phyloP scores from a whole-genome alignment of 345 rosid genomes.

The Trapa incisa region DNA sequence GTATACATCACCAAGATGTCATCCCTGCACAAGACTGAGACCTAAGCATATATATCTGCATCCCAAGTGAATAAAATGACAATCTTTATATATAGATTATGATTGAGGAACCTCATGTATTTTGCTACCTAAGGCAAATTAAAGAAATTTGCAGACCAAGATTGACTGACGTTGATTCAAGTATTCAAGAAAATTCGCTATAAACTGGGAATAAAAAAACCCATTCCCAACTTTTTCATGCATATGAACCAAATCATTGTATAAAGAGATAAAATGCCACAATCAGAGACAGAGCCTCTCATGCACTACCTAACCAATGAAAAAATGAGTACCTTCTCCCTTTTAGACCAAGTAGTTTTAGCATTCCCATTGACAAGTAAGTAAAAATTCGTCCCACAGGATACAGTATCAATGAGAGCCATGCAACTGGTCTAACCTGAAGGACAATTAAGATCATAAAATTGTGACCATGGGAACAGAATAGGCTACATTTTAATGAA shows the following conservation, averaged over 20 bases:
- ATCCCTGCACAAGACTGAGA: background rate
- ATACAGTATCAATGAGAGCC: conserved; percentile 90
- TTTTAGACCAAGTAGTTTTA: conserved; percentile 83
- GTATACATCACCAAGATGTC: background rate
- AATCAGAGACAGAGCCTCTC: background rate
- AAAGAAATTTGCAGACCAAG: background rate
- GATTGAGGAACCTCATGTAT: too few relatives aligned
- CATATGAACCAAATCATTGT: background rate
- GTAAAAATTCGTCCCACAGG: conserved; percentile 96
- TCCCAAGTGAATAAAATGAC: background rate
- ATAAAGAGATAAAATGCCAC: background rate
- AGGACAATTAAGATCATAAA: conserved; percentile 29
- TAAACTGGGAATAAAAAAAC: background rate
- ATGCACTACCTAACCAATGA: background rate
- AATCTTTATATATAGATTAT: background rate
- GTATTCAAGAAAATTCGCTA: background rate
- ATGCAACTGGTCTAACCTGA: conserved; percentile 99
- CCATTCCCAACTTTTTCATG: background rate
- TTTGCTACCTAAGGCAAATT: too few relatives aligned
- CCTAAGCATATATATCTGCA: background rate
- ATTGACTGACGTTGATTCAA: background rate
- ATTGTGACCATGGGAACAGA: background rate
- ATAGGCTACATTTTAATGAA: background rate
- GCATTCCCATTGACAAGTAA: conserved; percentile 92
- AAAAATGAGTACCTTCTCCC: conserved; percentile 60